Evolutionary conservation across 352 stramenopile genomes (phyloP).

Genomic region (Globisporangium echinulatum): DNA sequence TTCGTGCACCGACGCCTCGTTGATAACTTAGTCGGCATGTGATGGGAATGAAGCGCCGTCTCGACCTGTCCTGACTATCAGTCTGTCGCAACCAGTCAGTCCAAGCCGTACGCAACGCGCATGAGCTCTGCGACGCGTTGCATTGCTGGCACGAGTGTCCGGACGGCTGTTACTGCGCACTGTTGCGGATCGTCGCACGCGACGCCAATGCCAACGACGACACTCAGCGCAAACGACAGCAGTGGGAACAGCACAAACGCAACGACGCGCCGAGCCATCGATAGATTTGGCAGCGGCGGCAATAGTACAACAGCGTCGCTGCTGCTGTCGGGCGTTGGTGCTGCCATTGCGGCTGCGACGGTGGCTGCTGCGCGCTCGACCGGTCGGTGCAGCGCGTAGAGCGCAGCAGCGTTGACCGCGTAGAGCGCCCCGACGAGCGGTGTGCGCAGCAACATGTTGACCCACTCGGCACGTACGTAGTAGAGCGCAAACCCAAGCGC

Average conservation of each 20-base stretch:
- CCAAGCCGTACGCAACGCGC: slow-evolving; percentile 45
- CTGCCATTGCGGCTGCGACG: no score
- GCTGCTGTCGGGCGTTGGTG: slow-evolving; percentile 5
- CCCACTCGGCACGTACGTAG: slow-evolving; percentile 64
- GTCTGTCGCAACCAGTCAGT: slow-evolving; percentile 9
- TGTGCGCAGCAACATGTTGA: slow-evolving; percentile 74
- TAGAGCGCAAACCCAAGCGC: slow-evolving; percentile 44
- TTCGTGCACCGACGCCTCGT: no score
- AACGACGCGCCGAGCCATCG: slow-evolving; percentile 35
- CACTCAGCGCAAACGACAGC: slow-evolving; percentile 47
- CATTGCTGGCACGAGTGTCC: slow-evolving; percentile 17
- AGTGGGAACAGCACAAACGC: slow-evolving; percentile 61
- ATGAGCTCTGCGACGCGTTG: slow-evolving; percentile 28
- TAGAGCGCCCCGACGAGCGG: slow-evolving; percentile 66
- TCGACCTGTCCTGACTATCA: not conserved
- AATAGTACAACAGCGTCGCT: not conserved
- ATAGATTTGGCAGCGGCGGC: not conserved
- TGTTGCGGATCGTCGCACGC: slow-evolving; percentile 65
- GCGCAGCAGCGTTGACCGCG: slow-evolving; percentile 54
- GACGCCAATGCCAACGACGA: slow-evolving; percentile 57
- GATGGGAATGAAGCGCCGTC: not conserved
- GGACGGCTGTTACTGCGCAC: slow-evolving; percentile 41
- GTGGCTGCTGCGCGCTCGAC: slow-evolving; percentile 1
- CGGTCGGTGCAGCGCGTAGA: slow-evolving; percentile 50
- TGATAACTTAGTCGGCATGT: no score